Evolutionary conservation across 2,329 filamentous ascomycete genomes (phyloP).

Genomic region (Cercospora sp.): DNA sequence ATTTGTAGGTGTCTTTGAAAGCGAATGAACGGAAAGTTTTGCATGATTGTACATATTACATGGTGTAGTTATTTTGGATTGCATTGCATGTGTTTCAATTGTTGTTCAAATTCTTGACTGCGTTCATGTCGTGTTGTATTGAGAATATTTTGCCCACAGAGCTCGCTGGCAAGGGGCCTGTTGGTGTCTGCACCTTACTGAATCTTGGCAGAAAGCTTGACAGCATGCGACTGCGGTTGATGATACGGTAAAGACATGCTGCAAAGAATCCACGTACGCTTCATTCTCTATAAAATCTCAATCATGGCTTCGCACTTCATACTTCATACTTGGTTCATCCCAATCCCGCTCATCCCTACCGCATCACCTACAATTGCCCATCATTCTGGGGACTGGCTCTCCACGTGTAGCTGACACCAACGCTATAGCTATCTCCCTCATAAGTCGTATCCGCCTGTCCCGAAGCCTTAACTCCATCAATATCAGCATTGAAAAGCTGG

Average conservation of each 20-base stretch:
- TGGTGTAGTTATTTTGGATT: not conserved
- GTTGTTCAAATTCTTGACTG: not conserved
- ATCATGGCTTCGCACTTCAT: not conserved
- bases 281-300: not conserved
- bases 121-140: not conserved
- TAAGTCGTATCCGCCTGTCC: conserved; percentile 13
- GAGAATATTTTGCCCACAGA: too few relatives aligned
- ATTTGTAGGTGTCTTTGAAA: not conserved
- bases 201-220: not conserved
- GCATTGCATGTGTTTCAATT: not conserved
- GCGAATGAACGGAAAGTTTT: conserved; percentile 2
- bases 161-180: too few relatives aligned
- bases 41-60: conserved; percentile 10
- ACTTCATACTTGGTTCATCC: not conserved
- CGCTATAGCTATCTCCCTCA: conserved; percentile 9
- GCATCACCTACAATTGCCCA: conserved; percentile 5
- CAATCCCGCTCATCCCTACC: not conserved
- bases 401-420: conserved; percentile 15
- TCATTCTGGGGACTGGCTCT: conserved; percentile 9
- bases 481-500: conserved; percentile 25
- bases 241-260: not conserved
- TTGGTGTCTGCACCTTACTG: too few relatives aligned
- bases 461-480: conserved; percentile 22
- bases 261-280: too few relatives aligned
- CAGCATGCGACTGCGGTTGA: not conserved